phyloP scores from a whole-genome alignment of 2,329 filamentous ascomycete genomes.

The Ceratocystis papillata region DNA sequence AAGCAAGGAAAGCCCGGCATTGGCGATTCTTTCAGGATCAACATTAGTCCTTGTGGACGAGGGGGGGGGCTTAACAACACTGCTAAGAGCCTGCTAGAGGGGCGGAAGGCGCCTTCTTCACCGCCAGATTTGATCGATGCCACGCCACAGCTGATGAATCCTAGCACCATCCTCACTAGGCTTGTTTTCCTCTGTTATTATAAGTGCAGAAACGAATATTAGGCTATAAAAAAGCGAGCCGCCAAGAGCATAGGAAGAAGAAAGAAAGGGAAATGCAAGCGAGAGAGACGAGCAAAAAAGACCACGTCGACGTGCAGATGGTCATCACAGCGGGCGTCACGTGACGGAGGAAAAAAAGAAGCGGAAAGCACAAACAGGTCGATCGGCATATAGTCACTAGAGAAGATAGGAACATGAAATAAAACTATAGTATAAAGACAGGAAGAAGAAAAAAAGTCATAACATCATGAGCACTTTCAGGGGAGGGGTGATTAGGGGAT shows the following conservation, averaged over 20 bases:
- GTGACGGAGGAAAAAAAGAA: neutral
- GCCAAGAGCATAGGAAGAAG: neutral
- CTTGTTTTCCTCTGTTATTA: neutral
- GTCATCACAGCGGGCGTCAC: neutral
- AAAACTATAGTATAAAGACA: slow-evolving; percentile 8
- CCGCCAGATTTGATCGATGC: slow-evolving; percentile 4
- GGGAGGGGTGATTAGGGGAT: neutral
- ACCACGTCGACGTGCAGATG: neutral
- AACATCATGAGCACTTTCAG: slow-evolving; percentile 17
- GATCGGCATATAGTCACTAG: neutral
- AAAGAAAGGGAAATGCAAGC: neutral
- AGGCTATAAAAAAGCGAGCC: neutral
- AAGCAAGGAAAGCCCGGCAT: slow-evolving; percentile 6
- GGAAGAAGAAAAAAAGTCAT: slow-evolving; percentile 17
- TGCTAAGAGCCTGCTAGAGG: no score
- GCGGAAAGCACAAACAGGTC: neutral
- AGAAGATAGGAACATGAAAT: neutral
- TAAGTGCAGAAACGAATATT: neutral
- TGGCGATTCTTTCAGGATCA: neutral
- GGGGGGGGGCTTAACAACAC: no score
- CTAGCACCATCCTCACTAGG: neutral
- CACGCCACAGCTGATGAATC: slow-evolving; percentile 7
- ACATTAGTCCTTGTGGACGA: no score
- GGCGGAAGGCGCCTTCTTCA: neutral
- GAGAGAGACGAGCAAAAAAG: neutral